Evolutionary conservation across 2,329 filamentous ascomycete genomes (phyloP), one percentile per base, ranked within the genome.

Genomic region (Apiospora saccharicola): DNA sequence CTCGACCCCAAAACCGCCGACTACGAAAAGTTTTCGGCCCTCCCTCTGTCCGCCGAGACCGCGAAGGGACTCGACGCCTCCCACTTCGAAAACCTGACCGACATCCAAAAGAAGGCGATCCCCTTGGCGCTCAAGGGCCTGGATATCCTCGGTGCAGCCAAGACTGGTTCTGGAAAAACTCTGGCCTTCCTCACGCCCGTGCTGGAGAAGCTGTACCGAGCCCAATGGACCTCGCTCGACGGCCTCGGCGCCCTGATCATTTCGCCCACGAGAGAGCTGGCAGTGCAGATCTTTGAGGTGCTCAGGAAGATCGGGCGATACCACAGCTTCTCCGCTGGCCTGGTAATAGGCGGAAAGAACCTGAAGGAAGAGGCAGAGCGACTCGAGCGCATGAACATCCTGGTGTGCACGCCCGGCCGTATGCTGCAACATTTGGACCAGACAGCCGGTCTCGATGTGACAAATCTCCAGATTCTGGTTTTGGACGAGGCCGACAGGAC

Each of bases 391-490:
- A 98, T 99, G 96, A 99, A 98, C 80, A 98, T 99, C 68, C 85
- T 99, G 37, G 94, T 99, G 13, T 97, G 95, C 79, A 99, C 96
- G 1, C 96, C 96, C 0, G 96, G 96, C 1, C 90, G 96, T 47
- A 97, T 99, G 88, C 85, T 98, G 77, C 96, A 99, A 83, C 96
- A 99, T 82, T 86, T 99, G 78, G 96, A 97, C 79, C 95, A 98
- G 85, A 98, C 96, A 0, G 94, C 94, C 0, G 91, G 92, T 24
- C 93, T 99, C 79, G 94, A 96, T 75, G 93, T 96, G 75, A 93
- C 96, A 80, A 96, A 97, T 80, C 82, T 99, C 75, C 94, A 97
- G 83, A 93, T 99, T 81, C 85, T 99, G 69, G 95, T 99, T 0
- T 86, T 99, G 72, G 96, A 99, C 78, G 96, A 99, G 82, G 96